Evolutionary conservation across 179 eudicot species (phyloP), one percentile per base, ranked within the genome.

Genomic region (Beta macrorhiza): DNA sequence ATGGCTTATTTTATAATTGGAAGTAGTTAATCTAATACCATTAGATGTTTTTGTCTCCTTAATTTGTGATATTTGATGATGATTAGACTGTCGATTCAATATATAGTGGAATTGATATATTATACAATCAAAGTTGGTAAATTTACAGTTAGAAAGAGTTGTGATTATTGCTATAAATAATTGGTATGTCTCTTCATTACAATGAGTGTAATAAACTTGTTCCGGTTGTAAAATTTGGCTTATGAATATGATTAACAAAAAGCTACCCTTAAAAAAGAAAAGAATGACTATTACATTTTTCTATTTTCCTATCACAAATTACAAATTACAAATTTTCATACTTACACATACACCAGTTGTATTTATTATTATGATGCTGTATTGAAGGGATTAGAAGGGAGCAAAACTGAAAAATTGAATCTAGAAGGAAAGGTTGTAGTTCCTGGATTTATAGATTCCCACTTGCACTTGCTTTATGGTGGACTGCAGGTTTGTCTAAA

Each of bases 371-470:
- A 15, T 16, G 20, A 25, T 59, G 61, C 71, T 44, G 65, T 20
- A 74, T 20, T 88, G 87, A 88, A 95, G 98, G 92, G 81, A 72
- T 85, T 90, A 63, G 88, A 85, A 74, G 92, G 98, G 80, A 42
- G 74, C 65, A 80, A 81, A 57, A 92, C 96, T 19, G 56, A 80
- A 74, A 88, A 61, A 72, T 78, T 92, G 83, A 82, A 94, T 85
- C 90, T 96, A 22, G 86, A 89, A 74, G 93, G 96, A 20, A 93
- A 91, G 78, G 14, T 92, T 74, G 92, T 94, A 81, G 90, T 93
- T 87, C 98, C 99, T 81, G 99, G 99, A 84, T 94, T 96, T 68
- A 89, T 96, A 56, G 99, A 96, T 84, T 91, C 99, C 59, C 99
- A 96, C 78, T 87, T 96, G 76, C 99, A 96, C 90, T 89, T 96